A percentile compares a stretch with the other conserved stretches of the same genome.
Conservation (phyloP, 805 yeast genomes). For the Metschnikowia hibisci region DNA sequence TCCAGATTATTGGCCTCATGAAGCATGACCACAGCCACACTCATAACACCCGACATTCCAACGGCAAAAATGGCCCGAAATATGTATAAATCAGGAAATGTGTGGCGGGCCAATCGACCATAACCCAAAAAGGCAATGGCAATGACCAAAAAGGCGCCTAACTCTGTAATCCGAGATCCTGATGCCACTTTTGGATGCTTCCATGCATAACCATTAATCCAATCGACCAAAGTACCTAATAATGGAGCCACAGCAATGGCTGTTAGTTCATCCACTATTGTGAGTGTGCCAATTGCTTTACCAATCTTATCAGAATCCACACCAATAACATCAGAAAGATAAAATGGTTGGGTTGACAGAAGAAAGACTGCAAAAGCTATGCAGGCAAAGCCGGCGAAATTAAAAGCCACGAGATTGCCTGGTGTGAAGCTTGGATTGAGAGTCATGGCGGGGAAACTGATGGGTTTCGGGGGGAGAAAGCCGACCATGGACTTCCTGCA, state of each 20-base stretch:
- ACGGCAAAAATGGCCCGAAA: constrained; percentile 55
- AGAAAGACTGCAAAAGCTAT: constrained; percentile 38
- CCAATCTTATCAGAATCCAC: constrained; percentile 28
- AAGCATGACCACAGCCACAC: constrained; percentile 58
- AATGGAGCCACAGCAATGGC: constrained; percentile 54
- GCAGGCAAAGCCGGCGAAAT: constrained; percentile 35
- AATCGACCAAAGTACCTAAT: constrained; percentile 60
- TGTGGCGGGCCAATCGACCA: constrained; percentile 32
- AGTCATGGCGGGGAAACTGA: background rate
- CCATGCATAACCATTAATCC: constrained; percentile 28
- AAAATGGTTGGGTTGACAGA: constrained; percentile 40
- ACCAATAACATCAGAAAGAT: constrained; percentile 30
- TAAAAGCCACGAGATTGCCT: constrained; percentile 31
- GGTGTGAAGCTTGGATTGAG: constrained; percentile 16
- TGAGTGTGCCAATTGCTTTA: constrained; percentile 31
- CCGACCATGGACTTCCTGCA: constrained; percentile 6
- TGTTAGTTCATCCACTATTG: constrained; percentile 56
- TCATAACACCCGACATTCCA: constrained; percentile 53
- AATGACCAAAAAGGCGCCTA: constrained; percentile 44
- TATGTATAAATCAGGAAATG: constrained; percentile 48
- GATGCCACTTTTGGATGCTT: constrained; percentile 14
- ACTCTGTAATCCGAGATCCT: constrained; percentile 54
- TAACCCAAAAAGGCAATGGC: constrained; percentile 48
- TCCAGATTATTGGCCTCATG: constrained; percentile 51
- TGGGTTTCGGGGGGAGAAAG: background rate